Percentiles rank a stretch among this genome's conserved stretches.
Evolutionary conservation across 2,329 filamentous ascomycete genomes (phyloP).

Genomic region (Thermochaetoides dissita): DNA sequence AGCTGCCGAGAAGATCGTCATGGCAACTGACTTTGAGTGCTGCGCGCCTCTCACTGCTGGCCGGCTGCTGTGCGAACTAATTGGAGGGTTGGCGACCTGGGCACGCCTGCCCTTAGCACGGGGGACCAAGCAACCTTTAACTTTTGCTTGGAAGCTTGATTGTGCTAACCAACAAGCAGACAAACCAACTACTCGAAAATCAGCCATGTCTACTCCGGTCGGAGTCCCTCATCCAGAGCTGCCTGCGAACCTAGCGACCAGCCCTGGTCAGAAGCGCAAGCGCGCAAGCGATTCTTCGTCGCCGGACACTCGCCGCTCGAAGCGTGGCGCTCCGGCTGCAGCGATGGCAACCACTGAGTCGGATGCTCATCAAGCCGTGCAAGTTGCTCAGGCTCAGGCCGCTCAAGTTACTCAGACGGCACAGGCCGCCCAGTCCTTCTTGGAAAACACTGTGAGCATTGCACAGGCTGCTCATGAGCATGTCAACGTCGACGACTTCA

Average conservation of each 20-base stretch:
- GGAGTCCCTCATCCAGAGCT: slow-evolving; percentile 34
- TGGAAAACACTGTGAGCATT: slow-evolving; percentile 38
- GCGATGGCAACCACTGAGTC: slow-evolving; percentile 29
- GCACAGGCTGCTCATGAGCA: slow-evolving; percentile 25
- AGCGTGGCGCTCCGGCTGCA: slow-evolving; percentile 33
- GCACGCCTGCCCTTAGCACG: no score
- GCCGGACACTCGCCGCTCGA: slow-evolving; percentile 34
- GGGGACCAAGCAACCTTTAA: no score
- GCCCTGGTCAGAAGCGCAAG: slow-evolving; percentile 42
- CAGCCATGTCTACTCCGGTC: slow-evolving; percentile 33
- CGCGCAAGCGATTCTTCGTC: slow-evolving; percentile 34
- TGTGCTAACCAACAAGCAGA: no score
- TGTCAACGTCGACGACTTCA: slow-evolving; percentile 40
- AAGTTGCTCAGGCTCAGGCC: no score
- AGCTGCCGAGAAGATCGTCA: no score
- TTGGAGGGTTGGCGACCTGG: no score
- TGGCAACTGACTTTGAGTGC: no score
- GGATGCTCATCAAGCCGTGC: slow-evolving; percentile 19
- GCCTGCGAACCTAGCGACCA: slow-evolving; percentile 23
- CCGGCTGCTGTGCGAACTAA: no score
- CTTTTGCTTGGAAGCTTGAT: no score
- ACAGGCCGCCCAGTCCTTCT: slow-evolving; percentile 28
- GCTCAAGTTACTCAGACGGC: slow-evolving; percentile 5
- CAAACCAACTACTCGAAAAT: no score
- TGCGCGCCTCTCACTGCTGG: no score